A percentile compares a stretch with the other conserved stretches of the same genome.
These are phyloP conservation scores for Bolboschoenus planiculmis DNA, from an alignment of 176 grass and related monocot genomes.

Conservation along the genomic window DNA sequence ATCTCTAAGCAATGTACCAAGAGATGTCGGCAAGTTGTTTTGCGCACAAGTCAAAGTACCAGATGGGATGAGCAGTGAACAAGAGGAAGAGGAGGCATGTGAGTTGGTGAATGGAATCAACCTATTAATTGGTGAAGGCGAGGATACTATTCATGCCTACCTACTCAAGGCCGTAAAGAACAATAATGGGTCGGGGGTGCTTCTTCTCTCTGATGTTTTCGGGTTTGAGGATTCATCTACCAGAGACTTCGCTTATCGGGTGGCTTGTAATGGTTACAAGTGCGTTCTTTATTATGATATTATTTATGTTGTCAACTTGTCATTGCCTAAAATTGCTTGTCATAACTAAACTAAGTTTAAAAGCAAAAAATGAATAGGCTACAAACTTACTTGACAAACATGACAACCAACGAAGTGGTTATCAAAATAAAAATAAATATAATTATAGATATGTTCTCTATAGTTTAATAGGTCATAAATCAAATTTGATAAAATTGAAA, in stretches of 20 bases:
- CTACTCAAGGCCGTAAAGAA: constrained; percentile 87
- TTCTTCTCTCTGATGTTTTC: constrained; percentile 73
- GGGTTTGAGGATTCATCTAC: constrained; percentile 88
- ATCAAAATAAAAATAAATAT: background rate
- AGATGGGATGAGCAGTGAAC: background rate
- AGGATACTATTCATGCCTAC: constrained; percentile 48
- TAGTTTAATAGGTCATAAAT: background rate
- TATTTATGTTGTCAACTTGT: background rate
- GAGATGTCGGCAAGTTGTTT: background rate
- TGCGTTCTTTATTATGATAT: constrained; percentile 25
- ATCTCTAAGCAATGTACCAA: background rate
- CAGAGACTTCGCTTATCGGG: constrained; percentile 79
- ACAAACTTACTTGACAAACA: background rate
- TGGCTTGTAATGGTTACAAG: constrained; percentile 95
- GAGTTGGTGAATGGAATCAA: constrained; percentile 77
- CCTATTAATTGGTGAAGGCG: constrained; percentile 62
- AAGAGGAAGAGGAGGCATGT: constrained; percentile 74
- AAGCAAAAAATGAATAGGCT: background rate
- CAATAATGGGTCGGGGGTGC: constrained; percentile 79
- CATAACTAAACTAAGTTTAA: background rate
- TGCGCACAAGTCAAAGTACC: constrained; percentile 36
- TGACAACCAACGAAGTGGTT: background rate
- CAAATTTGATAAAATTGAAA: background rate
- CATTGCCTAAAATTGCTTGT: background rate
- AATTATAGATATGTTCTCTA: background rate